Evolutionary conservation across 352 stramenopile genomes (phyloP).

Genomic region (Globisporangium ultimum): DNA sequence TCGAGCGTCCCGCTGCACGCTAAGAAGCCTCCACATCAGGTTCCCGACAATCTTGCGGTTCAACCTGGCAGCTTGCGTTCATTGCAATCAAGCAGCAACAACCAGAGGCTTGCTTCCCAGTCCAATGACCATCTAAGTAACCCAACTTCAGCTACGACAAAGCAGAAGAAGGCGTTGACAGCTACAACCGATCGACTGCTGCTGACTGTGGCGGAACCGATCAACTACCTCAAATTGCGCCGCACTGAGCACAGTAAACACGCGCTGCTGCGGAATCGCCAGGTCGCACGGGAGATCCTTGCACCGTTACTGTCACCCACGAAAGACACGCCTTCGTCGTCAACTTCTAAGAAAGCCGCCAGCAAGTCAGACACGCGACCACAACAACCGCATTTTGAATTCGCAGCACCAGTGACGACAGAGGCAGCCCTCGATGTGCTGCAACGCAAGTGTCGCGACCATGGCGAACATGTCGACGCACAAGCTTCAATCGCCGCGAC

Average conservation of each 20-base stretch:
- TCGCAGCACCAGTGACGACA: conserved; percentile 3
- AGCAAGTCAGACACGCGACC: neutral
- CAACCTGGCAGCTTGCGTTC: conserved; percentile 9
- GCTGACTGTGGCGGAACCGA: conserved; percentile 26
- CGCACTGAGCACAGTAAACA: conserved; percentile 53
- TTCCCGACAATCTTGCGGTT: neutral
- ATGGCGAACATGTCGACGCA: conserved; percentile 15
- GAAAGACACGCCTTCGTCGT: conserved; percentile 1
- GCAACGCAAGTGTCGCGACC: conserved; percentile 13
- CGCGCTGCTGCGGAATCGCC: conserved; percentile 45
- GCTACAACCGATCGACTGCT: neutral
- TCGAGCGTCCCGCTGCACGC: neutral
- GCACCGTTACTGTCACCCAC: conserved; percentile 18
- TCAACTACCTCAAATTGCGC: conserved; percentile 66
- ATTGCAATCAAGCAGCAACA: conserved; percentile 5
- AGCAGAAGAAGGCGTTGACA: neutral
- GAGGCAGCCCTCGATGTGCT: conserved; percentile 7
- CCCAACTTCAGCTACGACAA: neutral
- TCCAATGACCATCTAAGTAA: too few species aligned
- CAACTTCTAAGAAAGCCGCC: neutral
- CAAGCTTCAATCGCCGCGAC: conserved; percentile 14
- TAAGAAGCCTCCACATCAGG: conserved; percentile 9
- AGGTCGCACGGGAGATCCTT: conserved; percentile 51
- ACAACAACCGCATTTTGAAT: neutral
- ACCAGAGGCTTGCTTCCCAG: neutral